A percentile compares a stretch with the other conserved stretches of the same genome.
phyloP scores from a whole-genome alignment of 306 rosid genomes.

The Sophora flavescens region DNA sequence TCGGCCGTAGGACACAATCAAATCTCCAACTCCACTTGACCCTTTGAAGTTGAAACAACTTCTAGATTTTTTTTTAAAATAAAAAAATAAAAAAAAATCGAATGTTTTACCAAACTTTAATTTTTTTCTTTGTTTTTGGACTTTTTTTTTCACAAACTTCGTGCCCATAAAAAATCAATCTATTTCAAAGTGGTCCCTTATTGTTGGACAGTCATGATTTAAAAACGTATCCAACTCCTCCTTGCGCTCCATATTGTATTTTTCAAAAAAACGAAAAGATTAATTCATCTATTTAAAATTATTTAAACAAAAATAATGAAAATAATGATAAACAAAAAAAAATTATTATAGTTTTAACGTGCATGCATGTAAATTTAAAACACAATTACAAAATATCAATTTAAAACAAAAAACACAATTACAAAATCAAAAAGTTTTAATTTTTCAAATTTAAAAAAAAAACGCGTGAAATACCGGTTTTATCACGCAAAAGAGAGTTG shows the following conservation, averaged over 20 bases:
- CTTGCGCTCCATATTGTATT: slow-evolving; percentile 1
- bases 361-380: slow-evolving; percentile 34
- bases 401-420: not conserved
- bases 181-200: slow-evolving; percentile 61
- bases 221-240: slow-evolving; percentile 38
- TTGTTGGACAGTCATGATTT: slow-evolving; percentile 51
- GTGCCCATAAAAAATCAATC: slow-evolving; percentile 36
- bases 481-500: not conserved
- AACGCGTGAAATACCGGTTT: slow-evolving; percentile 37
- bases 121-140: not conserved
- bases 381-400: not conserved
- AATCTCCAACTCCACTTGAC: not conserved
- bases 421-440: not conserved
- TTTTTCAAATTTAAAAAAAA: slow-evolving; percentile 37
- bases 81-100: too few species aligned
- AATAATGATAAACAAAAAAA: not conserved
- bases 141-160: slow-evolving; percentile 32
- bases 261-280: too few species aligned
- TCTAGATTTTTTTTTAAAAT: not conserved
- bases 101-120: not conserved
- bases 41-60: not conserved
- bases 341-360: not conserved
- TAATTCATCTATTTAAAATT: not conserved
- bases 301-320: not conserved
- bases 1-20: slow-evolving; percentile 13